Base-by-base conservation (phyloP, 495 filamentous ascomycete species). In the Talaromyces proteolyticus region DNA sequence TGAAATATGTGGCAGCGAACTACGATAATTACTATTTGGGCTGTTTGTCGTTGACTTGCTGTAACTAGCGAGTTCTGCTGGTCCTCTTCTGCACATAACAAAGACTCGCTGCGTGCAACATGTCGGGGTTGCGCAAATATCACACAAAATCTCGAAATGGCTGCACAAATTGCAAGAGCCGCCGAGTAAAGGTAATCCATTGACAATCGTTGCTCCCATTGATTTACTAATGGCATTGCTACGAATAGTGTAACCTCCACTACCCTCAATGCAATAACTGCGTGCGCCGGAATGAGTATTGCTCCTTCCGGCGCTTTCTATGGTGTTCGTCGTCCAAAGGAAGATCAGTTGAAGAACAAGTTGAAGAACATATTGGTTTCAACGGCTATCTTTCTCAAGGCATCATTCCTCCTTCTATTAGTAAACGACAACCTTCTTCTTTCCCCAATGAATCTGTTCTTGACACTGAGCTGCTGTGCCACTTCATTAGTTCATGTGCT, bases 171-270 rank as follows among this genome's bases (percentile, higher is more conserved):
- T n/a, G n/a, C n/a, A n/a, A n/a, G n/a, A n/a, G n/a, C n/a, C n/a
- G n/a, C n/a, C n/a, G n/a, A n/a, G n/a, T n/a, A n/a, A n/a, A n/a
- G n/a, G n/a, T n/a, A n/a, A n/a, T n/a, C n/a, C n/a, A n/a, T n/a
- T n/a, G n/a, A n/a, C n/a, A n/a, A n/a, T n/a, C n/a, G n/a, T n/a
- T n/a, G n/a, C n/a, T n/a, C n/a, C n/a, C n/a, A n/a, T n/a, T n/a
- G n/a, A n/a, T n/a, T n/a, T n/a, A n/a, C n/a, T n/a, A n/a, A n/a
- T n/a, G n/a, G n/a, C n/a, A n/a, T n/a, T n/a, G n/a, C n/a, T n/a
- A n/a, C n/a, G n/a, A 38, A 65, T 63, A 24, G 29, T 34, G 29
- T 14, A 34, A 34, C 14, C 29, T 34, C 8, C 8, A 34, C 8
- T 34, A 8, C 14, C 29, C 29, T 14, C 29, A 14, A 8, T 34